A percentile compares a stretch with the other conserved stretches of the same genome.
phyloP scores from a whole-genome alignment of 345 rosid genomes.

The Jatropha curcas region DNA sequence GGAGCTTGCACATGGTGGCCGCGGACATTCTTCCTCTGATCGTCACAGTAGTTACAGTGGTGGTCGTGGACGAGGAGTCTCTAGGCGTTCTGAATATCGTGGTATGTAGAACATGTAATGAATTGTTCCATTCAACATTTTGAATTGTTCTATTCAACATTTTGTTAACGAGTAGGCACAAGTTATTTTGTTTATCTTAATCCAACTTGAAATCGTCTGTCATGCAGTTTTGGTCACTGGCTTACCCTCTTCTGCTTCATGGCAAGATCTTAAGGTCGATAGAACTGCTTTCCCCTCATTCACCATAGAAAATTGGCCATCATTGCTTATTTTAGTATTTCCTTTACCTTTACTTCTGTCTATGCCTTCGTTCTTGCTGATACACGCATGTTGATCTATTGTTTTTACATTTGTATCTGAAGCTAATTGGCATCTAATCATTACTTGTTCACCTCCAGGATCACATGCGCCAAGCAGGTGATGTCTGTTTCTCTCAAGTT shows the following conservation, averaged over 20 bases:
- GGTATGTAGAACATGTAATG: constrained; percentile 44
- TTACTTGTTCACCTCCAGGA: constrained; percentile 22
- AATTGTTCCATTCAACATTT: not conserved
- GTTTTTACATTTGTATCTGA: not conserved
- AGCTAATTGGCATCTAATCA: not conserved
- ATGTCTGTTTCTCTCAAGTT: constrained; percentile 43
- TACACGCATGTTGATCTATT: not conserved
- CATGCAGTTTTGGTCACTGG: constrained; percentile 80
- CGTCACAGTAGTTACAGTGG: constrained; percentile 64
- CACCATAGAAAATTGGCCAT: not conserved
- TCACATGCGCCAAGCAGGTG: constrained; percentile 41
- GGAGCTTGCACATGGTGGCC: constrained; percentile 98
- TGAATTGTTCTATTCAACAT: not conserved
- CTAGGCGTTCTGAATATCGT: constrained; percentile 92
- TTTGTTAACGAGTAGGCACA: not conserved
- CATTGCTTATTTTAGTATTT: not conserved
- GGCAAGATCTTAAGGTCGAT: constrained; percentile 97
- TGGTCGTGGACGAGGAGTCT: constrained; percentile 60
- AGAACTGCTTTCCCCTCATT: not conserved
- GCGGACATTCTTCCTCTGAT: constrained; percentile 79
- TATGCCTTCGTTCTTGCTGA: not conserved
- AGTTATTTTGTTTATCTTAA: not conserved
- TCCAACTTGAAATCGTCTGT: not conserved
- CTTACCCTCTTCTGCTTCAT: constrained; percentile 92
- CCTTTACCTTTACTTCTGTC: not conserved